Conservation (phyloP, 2,329 filamentous ascomycete species). For the Zelopaecilomyces penicillatus region DNA sequence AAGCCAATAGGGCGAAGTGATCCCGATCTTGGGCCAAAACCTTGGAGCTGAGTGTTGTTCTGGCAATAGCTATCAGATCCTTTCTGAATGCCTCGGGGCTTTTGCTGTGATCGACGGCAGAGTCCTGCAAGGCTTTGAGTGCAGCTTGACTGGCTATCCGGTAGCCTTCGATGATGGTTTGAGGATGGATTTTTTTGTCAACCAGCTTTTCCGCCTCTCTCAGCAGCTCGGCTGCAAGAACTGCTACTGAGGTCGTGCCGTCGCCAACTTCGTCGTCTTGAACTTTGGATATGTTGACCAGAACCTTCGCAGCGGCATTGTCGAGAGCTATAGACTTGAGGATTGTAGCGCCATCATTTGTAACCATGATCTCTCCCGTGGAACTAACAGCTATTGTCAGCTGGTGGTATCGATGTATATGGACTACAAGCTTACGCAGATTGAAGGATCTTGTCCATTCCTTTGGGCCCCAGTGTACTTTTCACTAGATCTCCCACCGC, state of each 20-base stretch:
- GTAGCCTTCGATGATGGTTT: conserved; percentile 99
- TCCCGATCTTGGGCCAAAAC: conserved; percentile 89
- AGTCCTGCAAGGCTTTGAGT: conserved; percentile 71
- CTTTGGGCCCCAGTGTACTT: conserved; percentile 93
- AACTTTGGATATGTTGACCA: conserved; percentile 99
- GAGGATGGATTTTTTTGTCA: conserved; percentile 96
- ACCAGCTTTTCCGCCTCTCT: conserved; percentile 96
- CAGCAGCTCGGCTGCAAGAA: conserved; percentile 87
- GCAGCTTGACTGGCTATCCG: conserved; percentile 91
- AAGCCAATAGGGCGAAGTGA: conserved; percentile 83
- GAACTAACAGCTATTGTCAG: conserved; percentile 46
- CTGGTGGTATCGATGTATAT: conserved; percentile 12
- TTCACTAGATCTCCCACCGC: conserved; percentile 96
- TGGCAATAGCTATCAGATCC: conserved; percentile 82
- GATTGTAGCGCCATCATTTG: conserved; percentile 97
- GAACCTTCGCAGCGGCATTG: conserved; percentile 94
- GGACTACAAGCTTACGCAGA: conserved; percentile 61
- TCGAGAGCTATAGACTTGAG: conserved; percentile 97
- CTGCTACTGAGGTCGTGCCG: conserved; percentile 94
- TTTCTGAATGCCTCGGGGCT: conserved; percentile 77
- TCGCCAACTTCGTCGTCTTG: conserved; percentile 98
- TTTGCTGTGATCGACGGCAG: conserved; percentile 83
- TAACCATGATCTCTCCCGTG: conserved; percentile 95
- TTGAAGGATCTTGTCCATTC: conserved; percentile 98
- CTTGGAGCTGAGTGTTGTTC: conserved; percentile 95